phyloP scores from a whole-genome alignment of 768 basidiomycete genomes.

The Tephrocybe sp. region DNA sequence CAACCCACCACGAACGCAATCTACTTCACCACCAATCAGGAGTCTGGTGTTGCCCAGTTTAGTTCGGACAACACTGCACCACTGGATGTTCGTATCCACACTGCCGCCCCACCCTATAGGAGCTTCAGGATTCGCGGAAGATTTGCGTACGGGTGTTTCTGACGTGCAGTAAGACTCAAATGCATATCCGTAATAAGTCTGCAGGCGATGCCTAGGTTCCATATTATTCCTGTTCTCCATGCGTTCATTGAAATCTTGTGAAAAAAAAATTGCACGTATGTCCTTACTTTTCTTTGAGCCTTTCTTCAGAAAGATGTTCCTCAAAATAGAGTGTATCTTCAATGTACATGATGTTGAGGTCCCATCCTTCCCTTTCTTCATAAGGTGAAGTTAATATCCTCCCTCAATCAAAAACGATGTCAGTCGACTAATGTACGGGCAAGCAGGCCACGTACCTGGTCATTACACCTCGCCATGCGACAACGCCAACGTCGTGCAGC shows the following conservation, averaged over 20 bases:
- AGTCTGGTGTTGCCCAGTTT: conserved; percentile 71
- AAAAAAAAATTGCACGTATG: neutral
- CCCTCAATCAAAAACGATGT: conserved; percentile 30
- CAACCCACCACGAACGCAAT: conserved; percentile 73
- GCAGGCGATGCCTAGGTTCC: conserved; percentile 57
- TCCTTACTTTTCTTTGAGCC: conserved; percentile 62
- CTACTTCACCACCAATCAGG: conserved; percentile 87
- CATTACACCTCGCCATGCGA: conserved; percentile 81
- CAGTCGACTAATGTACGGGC: conserved; percentile 1
- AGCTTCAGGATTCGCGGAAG: conserved; percentile 23
- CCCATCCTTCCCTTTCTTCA: conserved; percentile 77
- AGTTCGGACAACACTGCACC: conserved; percentile 88
- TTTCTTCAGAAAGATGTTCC: conserved; percentile 61
- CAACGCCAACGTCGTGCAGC: conserved; percentile 47
- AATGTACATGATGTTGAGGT: conserved; percentile 78
- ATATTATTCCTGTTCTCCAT: conserved; percentile 53
- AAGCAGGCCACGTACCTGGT: conserved; percentile 56
- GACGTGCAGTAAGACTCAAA: conserved; percentile 88
- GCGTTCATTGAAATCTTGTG: neutral
- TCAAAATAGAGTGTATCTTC: conserved; percentile 72
- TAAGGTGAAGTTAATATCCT: conserved; percentile 83
- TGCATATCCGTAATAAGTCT: conserved; percentile 82
- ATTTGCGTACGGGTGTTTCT: conserved; percentile 28
- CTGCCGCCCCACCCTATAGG: conserved; percentile 72
- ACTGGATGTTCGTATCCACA: conserved; percentile 86